phyloP scores from a whole-genome alignment of 2,329 filamentous ascomycete species.

The Sporothrix curviconia region DNA sequence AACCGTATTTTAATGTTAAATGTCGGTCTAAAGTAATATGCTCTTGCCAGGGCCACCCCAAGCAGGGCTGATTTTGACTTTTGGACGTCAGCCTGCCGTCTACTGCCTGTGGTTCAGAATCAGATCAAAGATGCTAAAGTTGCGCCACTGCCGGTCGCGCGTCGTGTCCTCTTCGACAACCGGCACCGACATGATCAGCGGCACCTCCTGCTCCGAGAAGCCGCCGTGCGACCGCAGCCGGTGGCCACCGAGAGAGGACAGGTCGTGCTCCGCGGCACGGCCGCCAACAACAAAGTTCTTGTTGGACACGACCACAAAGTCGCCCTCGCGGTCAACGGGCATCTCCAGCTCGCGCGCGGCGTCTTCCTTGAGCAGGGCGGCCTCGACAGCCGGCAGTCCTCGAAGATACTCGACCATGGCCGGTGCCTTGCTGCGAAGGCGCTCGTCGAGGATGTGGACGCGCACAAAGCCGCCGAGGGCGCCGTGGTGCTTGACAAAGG shows the following conservation, averaged over 20 bases:
- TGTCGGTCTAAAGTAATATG: too few relatives aligned
- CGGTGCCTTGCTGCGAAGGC: constrained; percentile 30
- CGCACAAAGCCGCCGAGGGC: constrained; percentile 37
- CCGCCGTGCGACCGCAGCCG: constrained; percentile 36
- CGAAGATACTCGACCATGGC: constrained; percentile 26
- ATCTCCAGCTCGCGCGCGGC: constrained; percentile 32
- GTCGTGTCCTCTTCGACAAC: constrained; percentile 11
- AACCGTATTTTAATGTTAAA: too few relatives aligned
- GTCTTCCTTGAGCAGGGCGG: constrained; percentile 26
- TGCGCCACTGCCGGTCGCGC: constrained; percentile 27
- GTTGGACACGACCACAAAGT: constrained; percentile 34
- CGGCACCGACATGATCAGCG: constrained; percentile 29
- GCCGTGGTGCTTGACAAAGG: constrained; percentile 37
- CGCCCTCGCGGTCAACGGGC: constrained; percentile 34
- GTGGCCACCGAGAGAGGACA: constrained; percentile 28
- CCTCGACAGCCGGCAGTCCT: constrained; percentile 28
- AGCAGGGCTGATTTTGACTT: too few relatives aligned
- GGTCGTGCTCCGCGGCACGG: constrained; percentile 29
- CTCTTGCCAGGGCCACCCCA: too few relatives aligned
- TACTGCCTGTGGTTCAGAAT: constrained; percentile 26
- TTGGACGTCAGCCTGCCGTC: not conserved
- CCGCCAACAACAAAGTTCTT: constrained; percentile 32
- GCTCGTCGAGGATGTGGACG: constrained; percentile 26
- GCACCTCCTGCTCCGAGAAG: constrained; percentile 33
- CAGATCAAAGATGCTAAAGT: constrained; percentile 35